Evolutionary conservation across 805 yeast species (phyloP).

Genomic region (Teunomyces funiuensis): DNA sequence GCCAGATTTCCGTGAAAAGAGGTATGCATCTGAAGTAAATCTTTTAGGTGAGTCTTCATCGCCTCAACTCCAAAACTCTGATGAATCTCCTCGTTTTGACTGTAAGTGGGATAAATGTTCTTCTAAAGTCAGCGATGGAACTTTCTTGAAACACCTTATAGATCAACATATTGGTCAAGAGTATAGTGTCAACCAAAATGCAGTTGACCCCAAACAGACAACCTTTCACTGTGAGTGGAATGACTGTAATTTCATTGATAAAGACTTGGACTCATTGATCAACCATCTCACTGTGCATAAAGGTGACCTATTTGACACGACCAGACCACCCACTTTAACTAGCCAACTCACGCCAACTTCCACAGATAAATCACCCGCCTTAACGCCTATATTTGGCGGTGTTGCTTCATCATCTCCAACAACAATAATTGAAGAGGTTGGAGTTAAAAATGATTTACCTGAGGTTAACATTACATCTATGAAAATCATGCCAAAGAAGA

Average conservation of each 20-base stretch:
- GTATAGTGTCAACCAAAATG: slow-evolving; percentile 25
- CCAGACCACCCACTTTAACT: slow-evolving; percentile 3
- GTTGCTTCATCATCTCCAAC: neutral
- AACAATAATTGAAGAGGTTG: neutral
- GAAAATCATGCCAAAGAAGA: slow-evolving; percentile 29
- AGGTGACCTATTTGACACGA: slow-evolving; percentile 1
- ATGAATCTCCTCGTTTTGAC: slow-evolving; percentile 10
- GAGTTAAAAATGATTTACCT: neutral
- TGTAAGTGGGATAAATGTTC: slow-evolving; percentile 76
- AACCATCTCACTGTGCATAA: slow-evolving; percentile 49
- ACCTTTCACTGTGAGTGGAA: slow-evolving; percentile 69
- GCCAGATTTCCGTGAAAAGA: neutral
- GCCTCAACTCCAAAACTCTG: neutral
- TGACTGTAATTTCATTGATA: slow-evolving; percentile 60
- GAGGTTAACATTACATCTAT: slow-evolving; percentile 33
- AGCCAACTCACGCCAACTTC: slow-evolving; percentile 12
- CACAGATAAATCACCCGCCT: slow-evolving; percentile 11
- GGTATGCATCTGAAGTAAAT: neutral
- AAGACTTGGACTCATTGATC: slow-evolving; percentile 53
- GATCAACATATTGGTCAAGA: slow-evolving; percentile 54
- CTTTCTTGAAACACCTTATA: slow-evolving; percentile 33
- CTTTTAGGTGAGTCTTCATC: neutral
- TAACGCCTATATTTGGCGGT: neutral
- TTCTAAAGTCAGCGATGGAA: slow-evolving; percentile 34
- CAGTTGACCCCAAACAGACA: slow-evolving; percentile 9